Evolutionary conservation across 75 land plant species (phyloP), one percentile per base, ranked within the genome.

Genomic region (Selaginella tamariscina): DNA sequence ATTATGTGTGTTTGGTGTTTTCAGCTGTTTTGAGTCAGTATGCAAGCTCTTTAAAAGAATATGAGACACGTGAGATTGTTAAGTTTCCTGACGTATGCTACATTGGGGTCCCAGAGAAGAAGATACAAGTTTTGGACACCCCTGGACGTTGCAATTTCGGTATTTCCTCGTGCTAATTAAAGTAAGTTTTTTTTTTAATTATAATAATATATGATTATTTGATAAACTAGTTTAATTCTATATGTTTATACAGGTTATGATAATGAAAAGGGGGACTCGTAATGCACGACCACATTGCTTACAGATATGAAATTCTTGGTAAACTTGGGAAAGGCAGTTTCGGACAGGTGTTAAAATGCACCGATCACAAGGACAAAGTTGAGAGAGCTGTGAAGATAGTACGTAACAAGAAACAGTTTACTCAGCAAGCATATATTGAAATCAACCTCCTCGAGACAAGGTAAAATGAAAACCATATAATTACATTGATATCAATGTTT

Each of bases 261-360:
- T 76, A 73, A 71, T 67, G 74, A 76, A 64, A 65, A 69, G 24
- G 78, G 78, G 1, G 78, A 76, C 29, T 76, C 22, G 69, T 71
- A 24, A 69, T 70, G 22, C 78, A 71, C 24, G 78, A 76, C 26
- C 78, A 76, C 0, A 56, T 76, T 28, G 74, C 78, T 0, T 76
- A 71, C 30, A 59, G 78, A n/a, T 72, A 72, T 66, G 78, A 76
- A 55, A 68, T 76, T 1, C 33, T 76, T 24, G 78, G 78, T 30
- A 65, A 70, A 28, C 56, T 76, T 22, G 78, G 78, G 9, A 76
- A 71, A 63, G 78, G 78, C 22, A 76, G 78, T 30, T 76, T 76
- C 54, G 78, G 78, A 11, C 74, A 76, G 60, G 78, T 76, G 1
- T 64, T 76, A 9, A 76, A 76, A 64, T 76, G 78, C 56, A 49